Base-by-base conservation (phyloP, 2,329 filamentous ascomycete genomes). In the Periconia macrospinosa region DNA sequence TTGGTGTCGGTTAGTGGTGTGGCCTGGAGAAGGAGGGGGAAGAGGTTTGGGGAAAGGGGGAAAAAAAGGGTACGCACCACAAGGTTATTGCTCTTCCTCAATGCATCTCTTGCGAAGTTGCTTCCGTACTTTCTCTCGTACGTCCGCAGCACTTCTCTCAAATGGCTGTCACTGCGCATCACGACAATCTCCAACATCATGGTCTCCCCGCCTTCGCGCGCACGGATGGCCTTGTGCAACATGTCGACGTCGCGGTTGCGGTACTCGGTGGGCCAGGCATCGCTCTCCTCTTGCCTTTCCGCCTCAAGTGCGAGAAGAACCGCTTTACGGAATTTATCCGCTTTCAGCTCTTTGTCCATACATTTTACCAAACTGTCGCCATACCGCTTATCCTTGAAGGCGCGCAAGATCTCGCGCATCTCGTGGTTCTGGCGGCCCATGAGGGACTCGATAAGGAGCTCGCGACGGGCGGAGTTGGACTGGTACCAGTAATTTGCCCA, bases 401-500 rank as follows among this genome's bases (percentile, higher is more conserved):
- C 84, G 17, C 90, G 86, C 74, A 96, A 96, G 79, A 99, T 97
- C 56, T 83, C 81, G 11, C 84, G 82, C 57, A 97, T 90, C 68
- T 97, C 94, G n/a, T 84, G 80, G 72, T 97, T 97, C 27, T 86
- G 86, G 6, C 92, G 86, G 0, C 94, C 94, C 86, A 97, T 96
- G 18, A 99, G 82, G 6, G 87, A 86, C 75, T 99, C 94, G 65
- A 97, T 97, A 49, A 99, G 83, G 35, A 99, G 81, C 74, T 97
- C 93, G 6, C 92, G 86, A 2, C 91, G 84, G 8, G 87, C 90
- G 65, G 88, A 90, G 73, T 93, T 89, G 37, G 88, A 87, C 70
- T 97, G 93, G 76, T 97, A 97, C 87, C 92, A 97, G 75, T 91
- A 96, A 73, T 97, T 97, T 55, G 93, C 92, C 92, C 94, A 99